Evolutionary conservation across 139 green algal species (phyloP).

Genomic region (Chlorella sp.): DNA sequence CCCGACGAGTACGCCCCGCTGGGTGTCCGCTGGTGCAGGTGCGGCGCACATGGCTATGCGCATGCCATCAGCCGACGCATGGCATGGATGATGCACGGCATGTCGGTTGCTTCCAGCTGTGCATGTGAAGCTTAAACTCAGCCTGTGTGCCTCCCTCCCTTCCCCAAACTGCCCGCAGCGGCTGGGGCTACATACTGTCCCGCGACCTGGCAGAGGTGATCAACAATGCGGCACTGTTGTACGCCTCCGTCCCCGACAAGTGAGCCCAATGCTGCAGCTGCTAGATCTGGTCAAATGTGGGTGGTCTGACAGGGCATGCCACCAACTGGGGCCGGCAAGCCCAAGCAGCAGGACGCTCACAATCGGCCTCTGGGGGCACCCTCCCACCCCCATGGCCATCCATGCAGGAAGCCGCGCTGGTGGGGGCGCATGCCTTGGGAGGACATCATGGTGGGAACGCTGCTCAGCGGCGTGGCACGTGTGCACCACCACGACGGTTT

Average conservation of each 20-base stretch:
- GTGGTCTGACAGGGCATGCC: background rate
- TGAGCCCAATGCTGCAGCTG: background rate
- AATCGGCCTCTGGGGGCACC: background rate
- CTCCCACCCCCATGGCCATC: background rate
- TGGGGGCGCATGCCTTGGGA: slow-evolving; percentile 67
- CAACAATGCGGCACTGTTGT: slow-evolving; percentile 13
- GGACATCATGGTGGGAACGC: slow-evolving; percentile 52
- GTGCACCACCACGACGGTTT: slow-evolving; percentile 48
- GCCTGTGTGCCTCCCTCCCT: background rate
- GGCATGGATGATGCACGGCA: background rate
- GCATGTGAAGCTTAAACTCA: background rate
- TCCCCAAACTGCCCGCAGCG: background rate
- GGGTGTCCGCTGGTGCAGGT: slow-evolving; percentile 40
- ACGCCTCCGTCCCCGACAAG: slow-evolving; percentile 10
- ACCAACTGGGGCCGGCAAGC: background rate
- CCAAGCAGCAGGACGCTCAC: background rate
- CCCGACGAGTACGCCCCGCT: slow-evolving; percentile 9
- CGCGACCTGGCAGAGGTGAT: slow-evolving; percentile 46
- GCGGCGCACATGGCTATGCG: no score
- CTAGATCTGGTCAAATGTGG: background rate
- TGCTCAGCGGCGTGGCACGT: background rate
- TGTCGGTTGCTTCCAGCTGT: background rate
- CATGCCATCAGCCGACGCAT: background rate
- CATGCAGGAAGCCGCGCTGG: slow-evolving; percentile 40
- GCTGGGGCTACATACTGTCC: slow-evolving; percentile 72